These are phyloP conservation scores for Alternaria brassicicola DNA, from an alignment of 2,329 filamentous ascomycete genomes.

Conservation along the genomic window DNA sequence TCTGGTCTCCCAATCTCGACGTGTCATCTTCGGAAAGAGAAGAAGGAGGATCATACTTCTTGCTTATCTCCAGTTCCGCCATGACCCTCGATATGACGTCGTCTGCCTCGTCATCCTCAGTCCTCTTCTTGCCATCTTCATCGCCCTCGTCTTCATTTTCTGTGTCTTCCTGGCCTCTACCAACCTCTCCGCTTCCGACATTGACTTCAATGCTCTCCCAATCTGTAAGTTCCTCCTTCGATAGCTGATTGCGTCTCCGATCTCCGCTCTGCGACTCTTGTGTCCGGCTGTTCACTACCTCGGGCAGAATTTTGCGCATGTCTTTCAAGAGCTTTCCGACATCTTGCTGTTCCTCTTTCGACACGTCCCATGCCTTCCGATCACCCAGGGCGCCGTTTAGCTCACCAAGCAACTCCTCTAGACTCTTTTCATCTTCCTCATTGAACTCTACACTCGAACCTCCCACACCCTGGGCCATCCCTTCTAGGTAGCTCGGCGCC, in stretches of 20 bases:
- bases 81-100: slow-evolving; percentile 55
- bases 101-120: slow-evolving; percentile 51
- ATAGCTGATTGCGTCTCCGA: slow-evolving; percentile 2
- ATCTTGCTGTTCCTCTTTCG: slow-evolving; percentile 49
- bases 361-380: slow-evolving; percentile 50
- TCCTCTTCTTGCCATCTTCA: slow-evolving; percentile 30
- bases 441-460: slow-evolving; percentile 36
- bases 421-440: slow-evolving; percentile 52
- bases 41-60: slow-evolving; percentile 45
- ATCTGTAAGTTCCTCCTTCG: slow-evolving; percentile 31
- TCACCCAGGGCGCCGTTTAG: slow-evolving; percentile 38
- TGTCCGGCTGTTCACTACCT: slow-evolving; percentile 28
- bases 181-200: slow-evolving; percentile 31
- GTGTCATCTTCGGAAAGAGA: slow-evolving; percentile 25
- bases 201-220: slow-evolving; percentile 44
- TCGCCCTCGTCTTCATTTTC: slow-evolving; percentile 26
- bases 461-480: slow-evolving; percentile 38
- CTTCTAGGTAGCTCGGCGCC: slow-evolving; percentile 45
- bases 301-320: slow-evolving; percentile 49
- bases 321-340: slow-evolving; percentile 51
- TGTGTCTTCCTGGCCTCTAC: slow-evolving; percentile 23
- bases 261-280: slow-evolving; percentile 4
- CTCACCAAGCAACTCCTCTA: slow-evolving; percentile 56
- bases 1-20: slow-evolving; percentile 13
- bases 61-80: slow-evolving; percentile 54